phyloP scores from a whole-genome alignment of 164 flowering plant species.

The Vitis rupestris region DNA sequence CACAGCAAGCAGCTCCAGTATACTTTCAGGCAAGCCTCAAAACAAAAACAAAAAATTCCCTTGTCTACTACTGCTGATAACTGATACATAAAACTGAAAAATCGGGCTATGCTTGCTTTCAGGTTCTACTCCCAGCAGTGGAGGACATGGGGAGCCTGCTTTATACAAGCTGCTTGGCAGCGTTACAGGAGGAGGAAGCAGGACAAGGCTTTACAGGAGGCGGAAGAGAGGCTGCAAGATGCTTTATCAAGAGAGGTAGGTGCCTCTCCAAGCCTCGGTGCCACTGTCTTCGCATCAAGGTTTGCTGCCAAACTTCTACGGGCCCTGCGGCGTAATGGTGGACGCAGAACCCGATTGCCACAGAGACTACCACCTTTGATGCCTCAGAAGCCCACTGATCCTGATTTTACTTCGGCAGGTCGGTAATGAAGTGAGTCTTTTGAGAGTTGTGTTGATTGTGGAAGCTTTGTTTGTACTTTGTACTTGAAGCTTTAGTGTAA shows the following conservation, averaged over 20 bases:
- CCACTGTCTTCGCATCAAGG: conserved; percentile 42
- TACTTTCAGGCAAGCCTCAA: conserved; percentile 46
- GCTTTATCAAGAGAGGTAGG: conserved; percentile 29
- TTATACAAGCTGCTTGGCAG: conserved; percentile 84
- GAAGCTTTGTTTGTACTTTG: conserved; percentile 36
- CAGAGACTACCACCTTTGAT: conserved; percentile 26
- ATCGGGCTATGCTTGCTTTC: conserved; percentile 4
- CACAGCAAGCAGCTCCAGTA: conserved; percentile 78
- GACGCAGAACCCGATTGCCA: conserved; percentile 16
- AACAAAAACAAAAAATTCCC: background rate
- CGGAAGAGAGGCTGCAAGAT: conserved; percentile 37
- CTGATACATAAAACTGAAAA: too few species aligned
- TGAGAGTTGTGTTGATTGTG: too few species aligned
- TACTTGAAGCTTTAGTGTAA: conserved; percentile 7
- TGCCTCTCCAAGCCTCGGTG: conserved; percentile 37
- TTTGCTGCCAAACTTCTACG: conserved; percentile 47
- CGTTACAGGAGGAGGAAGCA: conserved; percentile 46
- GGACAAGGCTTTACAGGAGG: conserved; percentile 36
- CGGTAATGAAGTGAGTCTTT: too few species aligned
- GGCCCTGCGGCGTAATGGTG: conserved; percentile 19
- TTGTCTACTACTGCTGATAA: too few species aligned
- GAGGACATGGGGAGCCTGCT: conserved; percentile 81
- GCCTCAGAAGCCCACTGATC: conserved; percentile 53
- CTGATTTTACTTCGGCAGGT: conserved; percentile 36
- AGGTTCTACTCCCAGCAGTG: conserved; percentile 76